phyloP scores from a whole-genome alignment of 345 rosid species.

The Camelina laxa region DNA sequence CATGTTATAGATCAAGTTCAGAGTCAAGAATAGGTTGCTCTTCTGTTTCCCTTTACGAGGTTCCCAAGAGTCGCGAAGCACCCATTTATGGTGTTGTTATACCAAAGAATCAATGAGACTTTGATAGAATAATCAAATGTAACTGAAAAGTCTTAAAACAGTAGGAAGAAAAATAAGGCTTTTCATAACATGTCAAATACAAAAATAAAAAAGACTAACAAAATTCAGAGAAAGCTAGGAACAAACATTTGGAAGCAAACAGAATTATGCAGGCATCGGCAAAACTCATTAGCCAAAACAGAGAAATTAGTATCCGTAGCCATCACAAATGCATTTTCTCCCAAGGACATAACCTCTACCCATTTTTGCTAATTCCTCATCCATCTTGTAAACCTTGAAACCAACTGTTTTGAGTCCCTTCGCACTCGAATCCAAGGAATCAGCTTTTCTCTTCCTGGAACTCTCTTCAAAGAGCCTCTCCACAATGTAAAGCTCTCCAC shows the following conservation, averaged over 20 bases:
- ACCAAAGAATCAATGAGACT: too few species aligned
- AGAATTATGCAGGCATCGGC: constrained; percentile 11
- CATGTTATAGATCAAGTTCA: too few species aligned
- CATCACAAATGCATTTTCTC: constrained; percentile 34
- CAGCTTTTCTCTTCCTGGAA: neutral
- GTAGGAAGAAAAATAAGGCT: too few species aligned
- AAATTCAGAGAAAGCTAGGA: neutral
- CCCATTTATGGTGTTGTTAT: too few species aligned
- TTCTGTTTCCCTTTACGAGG: too few species aligned
- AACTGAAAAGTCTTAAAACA: too few species aligned
- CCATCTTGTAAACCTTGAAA: constrained; percentile 40
- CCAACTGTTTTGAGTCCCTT: neutral
- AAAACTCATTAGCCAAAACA: constrained; percentile 25
- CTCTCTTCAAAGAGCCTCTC: neutral
- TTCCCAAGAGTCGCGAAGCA: too few species aligned
- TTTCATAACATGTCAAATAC: too few species aligned
- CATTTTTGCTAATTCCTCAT: constrained; percentile 26
- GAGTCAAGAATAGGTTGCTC: too few species aligned
- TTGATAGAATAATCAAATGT: too few species aligned
- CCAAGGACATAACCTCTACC: constrained; percentile 39
- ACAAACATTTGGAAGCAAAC: constrained; percentile 14
- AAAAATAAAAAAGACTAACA: too few species aligned
- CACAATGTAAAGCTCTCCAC: constrained; percentile 34
- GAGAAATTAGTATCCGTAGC: constrained; percentile 41
- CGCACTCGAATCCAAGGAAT: neutral